phyloP scores from a whole-genome alignment of 257 asterid species.

The Solanum megistacrolobum region DNA sequence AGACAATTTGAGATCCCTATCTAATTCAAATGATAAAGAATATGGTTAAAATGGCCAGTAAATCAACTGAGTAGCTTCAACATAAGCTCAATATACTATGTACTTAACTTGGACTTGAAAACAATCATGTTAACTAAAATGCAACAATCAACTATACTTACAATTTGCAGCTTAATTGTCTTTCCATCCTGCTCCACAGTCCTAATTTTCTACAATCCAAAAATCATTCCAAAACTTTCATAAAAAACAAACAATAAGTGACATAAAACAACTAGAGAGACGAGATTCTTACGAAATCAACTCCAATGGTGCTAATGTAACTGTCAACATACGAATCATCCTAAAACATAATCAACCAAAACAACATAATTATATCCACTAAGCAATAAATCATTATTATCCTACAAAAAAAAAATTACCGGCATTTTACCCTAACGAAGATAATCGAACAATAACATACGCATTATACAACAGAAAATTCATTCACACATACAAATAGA shows the following conservation, averaged over 20 bases:
- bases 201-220: slow-evolving; percentile 71
- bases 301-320: slow-evolving; percentile 98
- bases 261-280: background rate
- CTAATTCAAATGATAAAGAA: background rate
- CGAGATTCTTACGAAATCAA: slow-evolving; percentile 67
- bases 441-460: background rate
- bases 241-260: background rate
- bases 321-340: slow-evolving; percentile 99
- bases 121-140: background rate
- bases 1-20: background rate
- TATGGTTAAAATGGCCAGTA: background rate
- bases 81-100: background rate
- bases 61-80: background rate
- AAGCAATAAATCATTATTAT: background rate
- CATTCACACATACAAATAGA: background rate
- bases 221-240: background rate
- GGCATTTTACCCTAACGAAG: background rate
- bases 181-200: slow-evolving; percentile 90
- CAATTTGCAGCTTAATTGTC: slow-evolving; percentile 95
- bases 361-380: background rate
- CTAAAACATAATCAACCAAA: slow-evolving; percentile 37
- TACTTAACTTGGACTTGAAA: background rate
- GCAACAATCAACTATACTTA: slow-evolving; percentile 31
- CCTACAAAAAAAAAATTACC: background rate
- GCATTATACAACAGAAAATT: background rate